Evolutionary conservation across 768 basidiomycete genomes (phyloP).

Genomic region (Mycena leptocephala): DNA sequence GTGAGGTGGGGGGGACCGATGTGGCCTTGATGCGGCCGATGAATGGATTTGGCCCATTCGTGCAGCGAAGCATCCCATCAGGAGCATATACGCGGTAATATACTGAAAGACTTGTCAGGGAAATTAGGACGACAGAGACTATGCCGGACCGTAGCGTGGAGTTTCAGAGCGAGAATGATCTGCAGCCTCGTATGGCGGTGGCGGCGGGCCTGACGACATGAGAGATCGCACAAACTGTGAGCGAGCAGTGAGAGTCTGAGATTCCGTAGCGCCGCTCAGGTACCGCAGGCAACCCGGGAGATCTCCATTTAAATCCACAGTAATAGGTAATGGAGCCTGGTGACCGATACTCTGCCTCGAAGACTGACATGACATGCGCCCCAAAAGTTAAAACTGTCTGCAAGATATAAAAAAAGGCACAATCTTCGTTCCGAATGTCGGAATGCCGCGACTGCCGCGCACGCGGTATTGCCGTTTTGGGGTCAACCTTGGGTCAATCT

Average conservation of each 20-base stretch:
- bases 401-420: slow-evolving; percentile 2
- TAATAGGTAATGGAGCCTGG: slow-evolving; percentile 5
- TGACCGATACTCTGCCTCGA: slow-evolving; percentile 1
- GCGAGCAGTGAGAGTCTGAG: slow-evolving; percentile 15
- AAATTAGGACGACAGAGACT: slow-evolving; percentile 11
- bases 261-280: slow-evolving; percentile 7
- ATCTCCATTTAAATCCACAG: slow-evolving; percentile 3
- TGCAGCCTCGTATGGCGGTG: slow-evolving; percentile 9
- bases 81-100: slow-evolving; percentile 18
- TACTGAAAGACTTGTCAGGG: slow-evolving; percentile 11
- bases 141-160: slow-evolving; percentile 14
- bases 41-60: slow-evolving; percentile 10
- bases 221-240: slow-evolving; percentile 16
- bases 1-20: slow-evolving; percentile 19
- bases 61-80: slow-evolving; percentile 9
- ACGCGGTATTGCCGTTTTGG: neutral
- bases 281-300: slow-evolving; percentile 8
- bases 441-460: slow-evolving; percentile 12
- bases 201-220: neutral
- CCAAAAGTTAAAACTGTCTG: slow-evolving; percentile 10
- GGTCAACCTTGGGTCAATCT: slow-evolving; percentile 4
- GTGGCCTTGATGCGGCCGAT: slow-evolving; percentile 19
- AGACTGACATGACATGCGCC: slow-evolving; percentile 3
- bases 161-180: slow-evolving; percentile 13
- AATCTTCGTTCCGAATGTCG: slow-evolving; percentile 3